phyloP scores from a whole-genome alignment of 805 yeast genomes.

The Kregervanrija delftensis region DNA sequence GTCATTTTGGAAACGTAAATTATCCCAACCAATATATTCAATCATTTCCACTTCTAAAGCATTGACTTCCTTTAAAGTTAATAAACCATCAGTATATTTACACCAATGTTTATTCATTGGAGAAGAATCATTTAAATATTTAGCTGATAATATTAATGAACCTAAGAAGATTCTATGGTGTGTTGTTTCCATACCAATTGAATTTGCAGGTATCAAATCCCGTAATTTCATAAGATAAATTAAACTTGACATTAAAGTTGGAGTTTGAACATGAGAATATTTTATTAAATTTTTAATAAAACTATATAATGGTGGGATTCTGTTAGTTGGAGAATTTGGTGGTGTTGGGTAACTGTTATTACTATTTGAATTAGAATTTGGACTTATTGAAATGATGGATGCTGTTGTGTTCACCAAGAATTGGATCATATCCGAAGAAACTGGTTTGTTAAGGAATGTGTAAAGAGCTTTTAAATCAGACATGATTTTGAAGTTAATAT shows the following conservation, averaged over 20 bases:
- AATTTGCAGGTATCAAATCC: slow-evolving; percentile 73
- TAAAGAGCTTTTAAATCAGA: slow-evolving; percentile 44
- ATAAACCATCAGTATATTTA: slow-evolving; percentile 79
- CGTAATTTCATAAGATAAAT: slow-evolving; percentile 77
- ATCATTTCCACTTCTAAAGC: slow-evolving; percentile 87
- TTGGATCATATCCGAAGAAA: slow-evolving; percentile 49
- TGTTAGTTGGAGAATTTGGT: slow-evolving; percentile 31
- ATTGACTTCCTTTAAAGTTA: slow-evolving; percentile 73
- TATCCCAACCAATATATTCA: slow-evolving; percentile 76
- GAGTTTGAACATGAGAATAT: slow-evolving; percentile 88
- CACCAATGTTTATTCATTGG: slow-evolving; percentile 98
- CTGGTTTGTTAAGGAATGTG: slow-evolving; percentile 49
- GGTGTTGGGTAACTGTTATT: slow-evolving; percentile 32
- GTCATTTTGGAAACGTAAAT: slow-evolving; percentile 53
- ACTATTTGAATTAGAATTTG: slow-evolving; percentile 32
- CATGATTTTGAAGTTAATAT: slow-evolving; percentile 17
- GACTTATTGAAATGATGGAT: slow-evolving; percentile 44
- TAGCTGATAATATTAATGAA: slow-evolving; percentile 84
- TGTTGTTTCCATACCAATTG: slow-evolving; percentile 88
- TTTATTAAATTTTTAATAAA: slow-evolving; percentile 71
- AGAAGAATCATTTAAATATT: slow-evolving; percentile 84
- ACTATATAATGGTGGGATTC: slow-evolving; percentile 39
- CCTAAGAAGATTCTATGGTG: slow-evolving; percentile 91
- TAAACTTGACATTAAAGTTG: slow-evolving; percentile 89
- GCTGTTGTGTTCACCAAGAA: slow-evolving; percentile 52